Conservation (phyloP, 352 stramenopile species). For the Phytophthora megakarya region DNA sequence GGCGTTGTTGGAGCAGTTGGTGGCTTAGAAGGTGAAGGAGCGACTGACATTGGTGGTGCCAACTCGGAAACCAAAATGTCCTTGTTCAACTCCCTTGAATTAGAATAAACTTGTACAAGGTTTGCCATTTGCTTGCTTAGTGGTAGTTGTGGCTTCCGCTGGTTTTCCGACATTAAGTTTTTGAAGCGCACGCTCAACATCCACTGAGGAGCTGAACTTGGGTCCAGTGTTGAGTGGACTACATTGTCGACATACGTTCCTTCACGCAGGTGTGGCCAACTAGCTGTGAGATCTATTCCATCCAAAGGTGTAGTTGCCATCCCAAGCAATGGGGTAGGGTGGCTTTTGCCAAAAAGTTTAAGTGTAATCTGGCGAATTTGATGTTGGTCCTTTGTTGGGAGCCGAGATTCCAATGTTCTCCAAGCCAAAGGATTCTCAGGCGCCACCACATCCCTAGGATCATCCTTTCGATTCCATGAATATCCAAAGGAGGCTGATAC, state of each 20-base stretch:
- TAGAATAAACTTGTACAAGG: conserved; percentile 76
- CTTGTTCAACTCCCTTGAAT: conserved; percentile 66
- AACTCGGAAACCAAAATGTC: conserved; percentile 79
- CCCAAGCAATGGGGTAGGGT: conserved; percentile 41
- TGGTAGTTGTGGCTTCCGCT: conserved; percentile 60
- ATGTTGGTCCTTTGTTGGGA: conserved; percentile 12
- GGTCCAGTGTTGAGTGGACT: conserved; percentile 80
- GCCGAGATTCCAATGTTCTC: conserved; percentile 34
- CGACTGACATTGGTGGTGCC: conserved; percentile 50
- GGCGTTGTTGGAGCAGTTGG: not conserved
- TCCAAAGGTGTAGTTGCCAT: conserved; percentile 47
- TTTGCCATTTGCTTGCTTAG: conserved; percentile 72
- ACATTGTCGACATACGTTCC: conserved; percentile 86
- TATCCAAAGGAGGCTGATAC: conserved; percentile 77
- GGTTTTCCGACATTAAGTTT: conserved; percentile 43
- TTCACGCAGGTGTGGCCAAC: conserved; percentile 77
- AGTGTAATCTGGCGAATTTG: conserved; percentile 34
- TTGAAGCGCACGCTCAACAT: conserved; percentile 59
- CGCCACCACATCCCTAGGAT: conserved; percentile 43
- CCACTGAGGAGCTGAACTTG: conserved; percentile 67
- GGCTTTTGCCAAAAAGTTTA: conserved; percentile 44
- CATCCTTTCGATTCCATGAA: conserved; percentile 50
- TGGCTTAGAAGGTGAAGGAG: conserved; percentile 22
- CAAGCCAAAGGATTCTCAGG: conserved; percentile 29
- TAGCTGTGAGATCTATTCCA: conserved; percentile 60